Conservation (phyloP, 345 rosid genomes). For the Carallia pectinifolia region DNA sequence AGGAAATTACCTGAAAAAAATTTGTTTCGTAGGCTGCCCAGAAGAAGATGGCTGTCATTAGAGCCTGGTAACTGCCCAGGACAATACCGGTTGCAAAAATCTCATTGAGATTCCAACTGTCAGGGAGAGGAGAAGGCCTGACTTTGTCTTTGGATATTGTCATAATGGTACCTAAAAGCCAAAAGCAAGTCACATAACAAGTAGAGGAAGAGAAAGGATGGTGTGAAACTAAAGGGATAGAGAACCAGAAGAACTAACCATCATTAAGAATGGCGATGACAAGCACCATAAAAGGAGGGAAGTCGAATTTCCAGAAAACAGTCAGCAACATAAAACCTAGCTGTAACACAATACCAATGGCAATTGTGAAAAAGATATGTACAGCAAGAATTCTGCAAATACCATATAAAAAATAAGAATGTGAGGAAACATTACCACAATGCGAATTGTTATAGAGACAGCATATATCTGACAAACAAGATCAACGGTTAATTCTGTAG, state of each 20-base stretch:
- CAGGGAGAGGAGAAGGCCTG: slow-evolving; percentile 61
- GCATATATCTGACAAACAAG: slow-evolving; percentile 49
- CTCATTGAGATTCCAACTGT: slow-evolving; percentile 57
- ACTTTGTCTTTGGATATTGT: slow-evolving; percentile 64
- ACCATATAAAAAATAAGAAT: slow-evolving; percentile 5
- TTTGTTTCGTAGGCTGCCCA: slow-evolving; percentile 51
- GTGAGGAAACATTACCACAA: slow-evolving; percentile 45
- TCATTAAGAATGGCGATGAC: slow-evolving; percentile 64
- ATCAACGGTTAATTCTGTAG: slow-evolving; percentile 1
- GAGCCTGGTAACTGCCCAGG: slow-evolving; percentile 53
- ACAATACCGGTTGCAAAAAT: slow-evolving; percentile 59
- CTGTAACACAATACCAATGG: slow-evolving; percentile 31
- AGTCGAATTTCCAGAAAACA: slow-evolving; percentile 59
- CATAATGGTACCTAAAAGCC: slow-evolving; percentile 51
- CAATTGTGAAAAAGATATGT: background rate
- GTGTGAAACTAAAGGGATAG: background rate
- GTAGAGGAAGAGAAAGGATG: background rate
- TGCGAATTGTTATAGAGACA: slow-evolving; percentile 64
- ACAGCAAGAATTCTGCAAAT: background rate
- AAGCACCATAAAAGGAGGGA: slow-evolving; percentile 72
- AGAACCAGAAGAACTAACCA: slow-evolving; percentile 34
- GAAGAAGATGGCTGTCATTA: slow-evolving; percentile 60
- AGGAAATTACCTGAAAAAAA: slow-evolving; percentile 46
- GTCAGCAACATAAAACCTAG: slow-evolving; percentile 57
- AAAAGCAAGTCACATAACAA: background rate